Percentiles rank a stretch among this genome's conserved stretches.
phyloP scores from a whole-genome alignment of 352 stramenopile species.

The Blastocystis sp. region DNA sequence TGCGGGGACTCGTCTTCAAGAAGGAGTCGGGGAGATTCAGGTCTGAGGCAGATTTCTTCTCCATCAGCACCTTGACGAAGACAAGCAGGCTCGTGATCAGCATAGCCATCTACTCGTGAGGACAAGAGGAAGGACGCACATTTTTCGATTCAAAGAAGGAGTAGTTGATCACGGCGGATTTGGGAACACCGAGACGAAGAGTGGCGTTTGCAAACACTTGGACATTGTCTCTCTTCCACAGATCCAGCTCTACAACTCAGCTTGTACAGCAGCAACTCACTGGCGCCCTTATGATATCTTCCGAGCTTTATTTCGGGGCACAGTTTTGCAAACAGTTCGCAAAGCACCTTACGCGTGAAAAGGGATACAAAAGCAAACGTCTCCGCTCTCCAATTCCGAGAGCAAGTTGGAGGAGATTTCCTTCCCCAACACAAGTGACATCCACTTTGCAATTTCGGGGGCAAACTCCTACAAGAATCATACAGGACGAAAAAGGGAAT shows the following conservation, averaged over 20 bases:
- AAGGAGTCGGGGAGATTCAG: slow-evolving; percentile 54
- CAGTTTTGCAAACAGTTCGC: slow-evolving; percentile 43
- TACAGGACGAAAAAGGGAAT: background rate
- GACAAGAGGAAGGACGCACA: background rate
- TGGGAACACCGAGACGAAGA: slow-evolving; percentile 43
- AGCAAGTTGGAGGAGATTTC: slow-evolving; percentile 44
- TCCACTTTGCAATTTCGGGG: slow-evolving; percentile 60
- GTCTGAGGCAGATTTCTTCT: slow-evolving; percentile 21
- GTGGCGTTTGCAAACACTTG: slow-evolving; percentile 61
- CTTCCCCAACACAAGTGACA: slow-evolving; percentile 37
- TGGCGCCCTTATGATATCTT: slow-evolving; percentile 16
- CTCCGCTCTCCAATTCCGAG: slow-evolving; percentile 28
- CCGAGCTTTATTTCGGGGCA: slow-evolving; percentile 38
- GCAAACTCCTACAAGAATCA: slow-evolving; percentile 17
- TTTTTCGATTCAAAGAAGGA: slow-evolving; percentile 63
- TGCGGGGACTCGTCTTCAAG: slow-evolving; percentile 15
- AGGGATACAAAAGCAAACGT: background rate
- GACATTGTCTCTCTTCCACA: slow-evolving; percentile 64
- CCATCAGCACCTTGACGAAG: slow-evolving; percentile 61
- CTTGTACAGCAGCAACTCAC: background rate
- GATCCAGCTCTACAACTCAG: slow-evolving; percentile 10
- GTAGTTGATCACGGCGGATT: slow-evolving; percentile 54
- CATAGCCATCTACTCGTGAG: slow-evolving; percentile 18
- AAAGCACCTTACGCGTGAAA: slow-evolving; percentile 4
- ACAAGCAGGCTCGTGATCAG: slow-evolving; percentile 61